Evolutionary conservation across 2,329 filamentous ascomycete species (phyloP), one percentile per base, ranked within the genome.

Genomic region (Cladosporium sp.): DNA sequence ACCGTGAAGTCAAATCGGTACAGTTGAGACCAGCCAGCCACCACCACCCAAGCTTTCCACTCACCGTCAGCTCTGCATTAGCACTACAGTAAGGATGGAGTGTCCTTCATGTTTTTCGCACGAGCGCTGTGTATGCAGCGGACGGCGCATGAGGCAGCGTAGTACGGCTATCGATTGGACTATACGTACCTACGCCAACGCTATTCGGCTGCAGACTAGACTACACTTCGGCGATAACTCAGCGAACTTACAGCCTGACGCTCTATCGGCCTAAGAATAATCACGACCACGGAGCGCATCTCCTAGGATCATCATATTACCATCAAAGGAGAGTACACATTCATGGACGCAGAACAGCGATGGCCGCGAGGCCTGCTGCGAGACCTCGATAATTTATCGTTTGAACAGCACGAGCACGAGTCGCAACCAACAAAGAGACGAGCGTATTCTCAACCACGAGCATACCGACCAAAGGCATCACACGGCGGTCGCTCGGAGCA

Each of bases 291-390:
- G 28, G 3, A 9, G 3, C 8, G 28, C 28, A 32, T 32, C 28
- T 10, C 28, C 28, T 7, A 32, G 12, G 3, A 32, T 10, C 8
- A 32, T 10, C 8, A n/a, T n/a, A n/a, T 32, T 32, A 32, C 8
- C 28, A 32, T 32, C 3, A 2, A 10, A 32, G 28, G 8, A 45
- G 13, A n/a, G 17, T 17, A 45, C 7, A 28, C 22, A 28, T 12
- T 8, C 13, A 55, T 55, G 52, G 52, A 55, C 40, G 52, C 52
- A 15, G 52, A 55, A 37, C 52, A 55, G 15, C 52, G 52, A n/a
- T 55, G 52, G 52, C 52, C 52, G 5, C 52, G 52, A 35, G 42
- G 40, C 20, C 15, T 55, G 9, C 40, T 55, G 6, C 32, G 52
- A n/a, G 52, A 55, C 32, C 20, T 55, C 40, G 52, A 55, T n/a